Conservation (phyloP, 176 grass and related monocot species). For the Triticum urartu region DNA sequence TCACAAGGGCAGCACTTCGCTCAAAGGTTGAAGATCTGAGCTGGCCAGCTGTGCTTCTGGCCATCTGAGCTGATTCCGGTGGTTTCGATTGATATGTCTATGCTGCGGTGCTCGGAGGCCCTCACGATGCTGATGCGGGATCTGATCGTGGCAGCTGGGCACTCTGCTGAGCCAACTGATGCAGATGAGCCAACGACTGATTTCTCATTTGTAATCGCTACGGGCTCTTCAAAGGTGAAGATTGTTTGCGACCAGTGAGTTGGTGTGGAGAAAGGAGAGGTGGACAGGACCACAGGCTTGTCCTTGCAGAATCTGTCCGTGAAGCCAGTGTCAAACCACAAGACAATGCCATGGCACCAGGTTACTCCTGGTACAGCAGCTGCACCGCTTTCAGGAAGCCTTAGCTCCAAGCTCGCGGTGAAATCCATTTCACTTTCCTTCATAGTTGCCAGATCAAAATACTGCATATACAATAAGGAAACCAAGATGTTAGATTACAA, state of each 20-base stretch:
- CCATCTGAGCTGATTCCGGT: slow-evolving; percentile 50
- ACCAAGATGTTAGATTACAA: slow-evolving; percentile 20
- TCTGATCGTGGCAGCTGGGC: slow-evolving; percentile 46
- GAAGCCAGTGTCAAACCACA: slow-evolving; percentile 90
- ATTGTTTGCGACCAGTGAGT: slow-evolving; percentile 95
- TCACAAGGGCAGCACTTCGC: too few species aligned
- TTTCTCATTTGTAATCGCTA: slow-evolving; percentile 36
- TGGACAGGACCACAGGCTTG: slow-evolving; percentile 63
- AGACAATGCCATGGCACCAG: slow-evolving; percentile 79
- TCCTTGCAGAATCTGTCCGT: slow-evolving; percentile 87
- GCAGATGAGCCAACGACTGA: slow-evolving; percentile 11
- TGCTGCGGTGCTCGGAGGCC: slow-evolving; percentile 67
- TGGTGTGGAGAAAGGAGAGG: slow-evolving; percentile 69
- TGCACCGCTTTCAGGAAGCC: slow-evolving; percentile 29
- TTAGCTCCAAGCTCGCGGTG: slow-evolving; percentile 74
- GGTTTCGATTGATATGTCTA: slow-evolving; percentile 74
- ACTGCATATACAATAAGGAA: slow-evolving; percentile 40
- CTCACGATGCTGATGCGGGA: slow-evolving; percentile 80
- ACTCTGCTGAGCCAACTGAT: slow-evolving; percentile 54
- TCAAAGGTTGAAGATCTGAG: slow-evolving; percentile 91
- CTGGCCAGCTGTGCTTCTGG: slow-evolving; percentile 54
- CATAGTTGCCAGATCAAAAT: slow-evolving; percentile 82
- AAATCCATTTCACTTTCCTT: slow-evolving; percentile 85
- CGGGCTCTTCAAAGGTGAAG: slow-evolving; percentile 82
- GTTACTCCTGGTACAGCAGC: slow-evolving; percentile 7